Evolutionary conservation across 2,329 filamentous ascomycete genomes (phyloP).

Genomic region (Magnaporthiopsis poae): DNA sequence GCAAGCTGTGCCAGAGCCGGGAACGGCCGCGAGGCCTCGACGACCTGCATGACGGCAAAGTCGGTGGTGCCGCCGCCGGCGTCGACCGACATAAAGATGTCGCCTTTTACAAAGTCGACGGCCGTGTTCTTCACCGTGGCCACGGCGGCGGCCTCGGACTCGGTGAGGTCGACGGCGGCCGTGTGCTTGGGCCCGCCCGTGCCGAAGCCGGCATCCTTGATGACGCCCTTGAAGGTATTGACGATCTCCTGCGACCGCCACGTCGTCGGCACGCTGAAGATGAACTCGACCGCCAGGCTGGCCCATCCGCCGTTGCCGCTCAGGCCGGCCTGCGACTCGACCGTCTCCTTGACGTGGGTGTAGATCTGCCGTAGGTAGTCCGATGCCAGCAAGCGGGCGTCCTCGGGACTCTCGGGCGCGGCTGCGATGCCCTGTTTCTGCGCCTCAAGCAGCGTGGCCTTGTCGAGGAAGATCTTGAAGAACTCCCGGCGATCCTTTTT

Average conservation of each 20-base stretch:
- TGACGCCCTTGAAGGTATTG: conserved; percentile 39
- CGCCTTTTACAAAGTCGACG: conserved; percentile 26
- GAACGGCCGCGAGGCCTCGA: not conserved
- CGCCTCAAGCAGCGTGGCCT: conserved; percentile 25
- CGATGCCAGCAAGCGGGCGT: conserved; percentile 36
- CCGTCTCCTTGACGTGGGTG: conserved; percentile 34
- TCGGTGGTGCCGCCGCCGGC: conserved; percentile 39
- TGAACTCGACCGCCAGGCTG: conserved; percentile 38
- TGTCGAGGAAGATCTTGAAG: conserved; percentile 47
- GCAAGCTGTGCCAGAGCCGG: conserved; percentile 20
- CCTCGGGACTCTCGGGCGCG: conserved; percentile 29
- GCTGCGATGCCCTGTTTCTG: conserved; percentile 29
- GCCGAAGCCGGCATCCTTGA: conserved; percentile 40
- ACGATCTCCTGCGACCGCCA: conserved; percentile 41
- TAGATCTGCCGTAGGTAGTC: conserved; percentile 43
- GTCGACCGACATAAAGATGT: conserved; percentile 34
- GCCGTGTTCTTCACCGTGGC: conserved; percentile 34
- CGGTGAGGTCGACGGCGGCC: conserved; percentile 35
- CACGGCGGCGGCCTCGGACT: conserved; percentile 38
- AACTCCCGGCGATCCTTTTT: conserved; percentile 28
- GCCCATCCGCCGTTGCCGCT: conserved; percentile 27
- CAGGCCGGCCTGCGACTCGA: conserved; percentile 30
- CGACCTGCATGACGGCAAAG: conserved; percentile 24
- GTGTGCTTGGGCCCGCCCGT: conserved; percentile 25
- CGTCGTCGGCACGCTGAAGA: conserved; percentile 49